Evolutionary conservation across 768 basidiomycete genomes (phyloP).

Genomic region (Leccinum subgranulosum): DNA sequence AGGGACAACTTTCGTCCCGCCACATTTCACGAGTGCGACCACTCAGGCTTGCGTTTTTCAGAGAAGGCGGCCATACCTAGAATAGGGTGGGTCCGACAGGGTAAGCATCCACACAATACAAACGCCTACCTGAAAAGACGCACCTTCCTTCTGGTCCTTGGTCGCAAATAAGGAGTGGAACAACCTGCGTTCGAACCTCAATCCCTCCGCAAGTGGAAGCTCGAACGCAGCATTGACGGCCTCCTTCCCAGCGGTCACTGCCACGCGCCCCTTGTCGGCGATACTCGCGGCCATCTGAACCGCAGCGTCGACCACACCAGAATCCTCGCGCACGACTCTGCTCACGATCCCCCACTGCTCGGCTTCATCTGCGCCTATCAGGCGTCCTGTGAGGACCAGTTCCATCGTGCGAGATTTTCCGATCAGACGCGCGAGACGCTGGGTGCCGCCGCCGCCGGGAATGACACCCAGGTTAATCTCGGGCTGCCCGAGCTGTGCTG

Average conservation of each 20-base stretch:
- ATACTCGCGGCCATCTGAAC: constrained; percentile 75
- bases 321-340: constrained; percentile 70
- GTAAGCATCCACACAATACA: neutral
- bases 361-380: constrained; percentile 77
- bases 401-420: constrained; percentile 97
- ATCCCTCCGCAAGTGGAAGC: constrained; percentile 72
- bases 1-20: neutral
- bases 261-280: constrained; percentile 76
- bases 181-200: constrained; percentile 82
- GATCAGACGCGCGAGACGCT: constrained; percentile 79
- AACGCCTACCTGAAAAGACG: constrained; percentile 24
- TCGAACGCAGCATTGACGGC: constrained; percentile 94
- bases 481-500: constrained; percentile 91
- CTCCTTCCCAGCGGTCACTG: constrained; percentile 88
- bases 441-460: constrained; percentile 92
- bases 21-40: constrained; percentile 49
- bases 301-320: constrained; percentile 86
- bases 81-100: constrained; percentile 2
- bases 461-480: constrained; percentile 96
- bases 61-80: constrained; percentile 96
- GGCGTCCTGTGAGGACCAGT: constrained; percentile 84
- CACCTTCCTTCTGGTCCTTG: constrained; percentile 92
- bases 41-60: constrained; percentile 87
- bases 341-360: constrained; percentile 86
- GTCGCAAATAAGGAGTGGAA: constrained; percentile 95